A percentile compares a stretch with the other conserved stretches of the same genome.
phyloP scores from a whole-genome alignment of 805 yeast genomes.

The Tanozyma kutaoensis region DNA sequence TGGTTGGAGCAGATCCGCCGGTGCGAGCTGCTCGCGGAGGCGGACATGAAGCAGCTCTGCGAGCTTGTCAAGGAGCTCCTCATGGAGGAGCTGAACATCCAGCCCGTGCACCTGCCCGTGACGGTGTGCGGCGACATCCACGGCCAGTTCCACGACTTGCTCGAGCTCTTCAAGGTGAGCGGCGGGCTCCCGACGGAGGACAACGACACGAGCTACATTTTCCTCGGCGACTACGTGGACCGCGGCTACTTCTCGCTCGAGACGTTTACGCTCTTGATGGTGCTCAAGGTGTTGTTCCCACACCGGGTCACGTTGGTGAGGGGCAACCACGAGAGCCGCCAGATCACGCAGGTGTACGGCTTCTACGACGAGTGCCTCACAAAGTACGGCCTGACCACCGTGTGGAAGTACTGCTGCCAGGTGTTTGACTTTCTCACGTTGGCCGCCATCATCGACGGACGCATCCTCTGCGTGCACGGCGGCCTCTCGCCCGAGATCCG shows the following conservation, averaged over 20 bases:
- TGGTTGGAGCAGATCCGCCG: conserved; percentile 92
- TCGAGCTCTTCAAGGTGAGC: conserved; percentile 78
- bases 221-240: conserved; percentile 93
- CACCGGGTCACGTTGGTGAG: conserved; percentile 78
- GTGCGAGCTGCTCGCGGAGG: conserved; percentile 78
- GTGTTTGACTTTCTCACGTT: conserved; percentile 88
- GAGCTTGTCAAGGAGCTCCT: conserved; percentile 87
- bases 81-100: conserved; percentile 94
- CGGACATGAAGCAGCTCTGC: conserved; percentile 92
- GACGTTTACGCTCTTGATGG: conserved; percentile 89
- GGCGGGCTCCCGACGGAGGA: conserved; percentile 82
- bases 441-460: conserved; percentile 94
- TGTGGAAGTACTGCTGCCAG: conserved; percentile 94
- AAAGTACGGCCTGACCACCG: conserved; percentile 88
- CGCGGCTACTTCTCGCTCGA: conserved; percentile 94
- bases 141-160: conserved; percentile 91
- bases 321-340: conserved; percentile 96
- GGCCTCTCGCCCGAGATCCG: conserved; percentile 95
- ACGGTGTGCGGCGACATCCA: conserved; percentile 97
- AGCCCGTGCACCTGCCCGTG: conserved; percentile 87
- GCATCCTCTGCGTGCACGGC: conserved; percentile 91
- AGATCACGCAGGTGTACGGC: conserved; percentile 97
- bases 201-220: conserved; percentile 52
- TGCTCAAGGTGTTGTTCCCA: conserved; percentile 81
- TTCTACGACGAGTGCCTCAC: conserved; percentile 92